These are phyloP conservation scores for Nowakowskiella sp. DNA, from an alignment of 192 early-diverging fungal genomes.

Conservation along the genomic window DNA sequence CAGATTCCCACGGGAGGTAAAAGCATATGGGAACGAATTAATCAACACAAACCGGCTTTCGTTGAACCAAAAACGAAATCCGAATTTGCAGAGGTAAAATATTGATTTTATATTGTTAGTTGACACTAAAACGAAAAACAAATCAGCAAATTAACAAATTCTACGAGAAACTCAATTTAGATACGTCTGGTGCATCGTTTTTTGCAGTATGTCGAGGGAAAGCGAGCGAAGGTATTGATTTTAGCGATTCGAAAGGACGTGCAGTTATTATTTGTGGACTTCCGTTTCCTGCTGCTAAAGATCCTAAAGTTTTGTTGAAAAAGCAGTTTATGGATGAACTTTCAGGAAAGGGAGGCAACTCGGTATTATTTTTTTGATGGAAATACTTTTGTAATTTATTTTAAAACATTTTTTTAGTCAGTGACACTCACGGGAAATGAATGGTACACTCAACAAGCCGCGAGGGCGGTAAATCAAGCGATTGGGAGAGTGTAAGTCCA, in stretches of 20 bases:
- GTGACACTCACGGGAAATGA: slow-evolving; percentile 33
- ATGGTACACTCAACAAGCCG: slow-evolving; percentile 59
- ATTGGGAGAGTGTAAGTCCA: slow-evolving; percentile 22
- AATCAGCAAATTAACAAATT: slow-evolving; percentile 33
- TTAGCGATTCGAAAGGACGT: slow-evolving; percentile 56
- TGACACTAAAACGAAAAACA: slow-evolving; percentile 23
- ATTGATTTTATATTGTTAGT: slow-evolving; percentile 8
- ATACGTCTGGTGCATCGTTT: slow-evolving; percentile 40
- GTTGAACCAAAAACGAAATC: slow-evolving; percentile 41
- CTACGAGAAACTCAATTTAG: slow-evolving; percentile 30
- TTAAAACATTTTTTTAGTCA: neutral
- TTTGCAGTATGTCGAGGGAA: slow-evolving; percentile 71
- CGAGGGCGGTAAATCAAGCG: slow-evolving; percentile 58
- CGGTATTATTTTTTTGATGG: neutral
- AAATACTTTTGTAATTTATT: too few species aligned
- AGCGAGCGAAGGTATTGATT: slow-evolving; percentile 67
- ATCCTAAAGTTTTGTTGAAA: slow-evolving; percentile 46
- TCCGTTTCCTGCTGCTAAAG: slow-evolving; percentile 43
- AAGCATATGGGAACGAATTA: slow-evolving; percentile 24
- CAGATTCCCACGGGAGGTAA: neutral
- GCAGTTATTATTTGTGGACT: slow-evolving; percentile 59
- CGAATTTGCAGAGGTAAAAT: slow-evolving; percentile 31
- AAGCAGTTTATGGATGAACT: slow-evolving; percentile 34
- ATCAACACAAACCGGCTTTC: slow-evolving; percentile 28
- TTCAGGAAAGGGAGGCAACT: neutral